Conservation (phyloP, 306 rosid species). For the Lotus japonicus region DNA sequence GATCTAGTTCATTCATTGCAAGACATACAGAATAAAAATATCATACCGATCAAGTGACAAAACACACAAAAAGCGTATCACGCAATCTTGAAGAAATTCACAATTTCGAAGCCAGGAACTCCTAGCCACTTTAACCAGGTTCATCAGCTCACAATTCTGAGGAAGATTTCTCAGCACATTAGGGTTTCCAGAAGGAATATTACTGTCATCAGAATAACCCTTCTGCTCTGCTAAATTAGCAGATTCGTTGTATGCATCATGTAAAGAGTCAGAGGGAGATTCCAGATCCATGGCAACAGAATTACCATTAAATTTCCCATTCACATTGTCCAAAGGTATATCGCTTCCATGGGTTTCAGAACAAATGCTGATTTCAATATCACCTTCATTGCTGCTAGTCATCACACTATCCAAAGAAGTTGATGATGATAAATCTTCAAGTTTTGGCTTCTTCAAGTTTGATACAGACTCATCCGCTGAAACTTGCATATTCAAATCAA, state of each 20-base stretch:
- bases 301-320: conserved; percentile 37
- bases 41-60: conserved; percentile 87
- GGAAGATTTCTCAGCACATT: conserved; percentile 36
- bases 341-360: conserved; percentile 42
- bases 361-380: conserved; percentile 34
- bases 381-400: conserved; percentile 39
- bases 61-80: conserved; percentile 82
- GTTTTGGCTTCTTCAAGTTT: conserved; percentile 60
- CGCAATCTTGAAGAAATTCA: conserved; percentile 91
- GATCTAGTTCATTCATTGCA: neutral
- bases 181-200: conserved; percentile 38
- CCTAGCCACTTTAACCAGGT: conserved; percentile 68
- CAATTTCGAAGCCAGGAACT: conserved; percentile 84
- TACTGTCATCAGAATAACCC: conserved; percentile 33
- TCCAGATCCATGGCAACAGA: conserved; percentile 48
- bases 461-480: conserved; percentile 48
- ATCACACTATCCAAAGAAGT: conserved; percentile 35
- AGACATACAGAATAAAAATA: conserved; percentile 14
- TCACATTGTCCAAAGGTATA: conserved; percentile 37
- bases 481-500: conserved; percentile 73
- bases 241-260: conserved; percentile 27
- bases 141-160: conserved; percentile 63
- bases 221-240: conserved; percentile 29
- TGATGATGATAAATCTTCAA: conserved; percentile 44
- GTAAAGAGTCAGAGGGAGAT: conserved; percentile 27